Evolutionary conservation across 192 early-diverging fungal species (phyloP).

Genomic region (Geranomyces variabilis): DNA sequence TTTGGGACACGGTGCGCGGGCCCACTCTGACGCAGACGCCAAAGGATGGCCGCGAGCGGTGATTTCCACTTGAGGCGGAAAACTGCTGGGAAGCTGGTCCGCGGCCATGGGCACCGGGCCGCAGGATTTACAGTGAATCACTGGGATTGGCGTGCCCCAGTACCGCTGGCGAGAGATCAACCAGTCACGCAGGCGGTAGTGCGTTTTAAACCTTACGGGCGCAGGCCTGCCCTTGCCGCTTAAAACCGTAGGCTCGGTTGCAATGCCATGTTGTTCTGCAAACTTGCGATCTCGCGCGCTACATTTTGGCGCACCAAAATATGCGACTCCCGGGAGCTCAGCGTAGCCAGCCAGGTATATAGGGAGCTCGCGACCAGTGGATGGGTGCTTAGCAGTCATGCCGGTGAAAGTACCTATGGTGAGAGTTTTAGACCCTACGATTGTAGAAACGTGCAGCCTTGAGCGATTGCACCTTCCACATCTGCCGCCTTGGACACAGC

Average conservation of each 20-base stretch:
- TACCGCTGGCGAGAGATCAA: constrained; percentile 91
- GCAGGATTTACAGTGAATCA: constrained; percentile 84
- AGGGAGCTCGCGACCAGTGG: constrained; percentile 9
- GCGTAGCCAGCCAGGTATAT: constrained; percentile 23
- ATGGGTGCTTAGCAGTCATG: constrained; percentile 22
- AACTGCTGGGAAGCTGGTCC: constrained; percentile 72
- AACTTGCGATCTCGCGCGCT: constrained; percentile 19
- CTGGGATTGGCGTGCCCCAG: constrained; percentile 97
- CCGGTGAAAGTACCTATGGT: constrained; percentile 28
- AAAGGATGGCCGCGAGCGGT: not conserved
- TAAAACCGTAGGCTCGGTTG: not conserved
- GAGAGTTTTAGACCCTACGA: not conserved
- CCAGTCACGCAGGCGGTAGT: constrained; percentile 91
- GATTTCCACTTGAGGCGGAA: constrained; percentile 50
- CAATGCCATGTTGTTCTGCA: constrained; percentile 25
- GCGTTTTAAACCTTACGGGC: not conserved
- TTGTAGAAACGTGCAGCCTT: not conserved
- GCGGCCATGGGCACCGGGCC: constrained; percentile 85
- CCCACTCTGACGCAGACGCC: not conserved
- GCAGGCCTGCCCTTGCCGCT: too few relatives aligned
- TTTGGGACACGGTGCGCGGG: constrained; percentile 25
- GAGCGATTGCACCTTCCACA: not conserved
- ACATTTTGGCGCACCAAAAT: constrained; percentile 9
- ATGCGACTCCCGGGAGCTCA: not conserved
- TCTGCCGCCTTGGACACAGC: too few relatives aligned